Base-by-base conservation (phyloP, 78 protist genomes). In the Paratrimastix pyriformis region DNA sequence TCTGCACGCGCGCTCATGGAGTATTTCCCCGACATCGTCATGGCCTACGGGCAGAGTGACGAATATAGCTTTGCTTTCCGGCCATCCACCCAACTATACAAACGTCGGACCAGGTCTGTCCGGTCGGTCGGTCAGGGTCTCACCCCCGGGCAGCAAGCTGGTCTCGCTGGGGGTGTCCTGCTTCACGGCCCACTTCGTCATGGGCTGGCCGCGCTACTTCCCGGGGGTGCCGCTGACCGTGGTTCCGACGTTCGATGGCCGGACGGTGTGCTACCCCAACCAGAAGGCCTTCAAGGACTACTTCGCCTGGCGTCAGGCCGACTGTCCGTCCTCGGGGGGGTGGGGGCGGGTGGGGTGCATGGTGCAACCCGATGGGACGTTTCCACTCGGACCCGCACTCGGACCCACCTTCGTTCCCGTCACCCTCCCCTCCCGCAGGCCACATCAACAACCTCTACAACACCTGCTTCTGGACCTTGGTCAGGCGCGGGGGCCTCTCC, bases 41-140 rank as follows among this genome's bases (percentile, higher is more conserved):
- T 79, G 21, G 82, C 83, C 21, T 79, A 79, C 33, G 83, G 83
- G 24, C 83, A 79, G 8, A 37, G 62, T 48, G 83, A 79, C 15
- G 83, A 79, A 62, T 79, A 70, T 54, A 45, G 66, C 18, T 77
- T 77, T 11, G 39, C 13, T 13, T 13, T 75, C 3, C 60, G 15
- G 5, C 24, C 24, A 21, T 18, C 9, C 18, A 29, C 81, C n/a
- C 39, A 68, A 5, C 57, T 60, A 4, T 70, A 52, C 11, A 66
- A 54, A 21, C 74, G 76, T 26, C 40, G 74, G 24, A 21, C 68
- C 68, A 26, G 39, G 68, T 62, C 21, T 62, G 29, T 33, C 13
- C 21, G 24, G 13, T 11, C 21, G 37, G 15, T 62, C 21, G n/a
- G n/a, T n/a, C n/a, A n/a, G n/a, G n/a, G n/a, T 62, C 24, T 29